These are phyloP conservation scores for Cerrena zonata DNA, from an alignment of 1,284 basidiomycete species.

Conservation along the genomic window DNA sequence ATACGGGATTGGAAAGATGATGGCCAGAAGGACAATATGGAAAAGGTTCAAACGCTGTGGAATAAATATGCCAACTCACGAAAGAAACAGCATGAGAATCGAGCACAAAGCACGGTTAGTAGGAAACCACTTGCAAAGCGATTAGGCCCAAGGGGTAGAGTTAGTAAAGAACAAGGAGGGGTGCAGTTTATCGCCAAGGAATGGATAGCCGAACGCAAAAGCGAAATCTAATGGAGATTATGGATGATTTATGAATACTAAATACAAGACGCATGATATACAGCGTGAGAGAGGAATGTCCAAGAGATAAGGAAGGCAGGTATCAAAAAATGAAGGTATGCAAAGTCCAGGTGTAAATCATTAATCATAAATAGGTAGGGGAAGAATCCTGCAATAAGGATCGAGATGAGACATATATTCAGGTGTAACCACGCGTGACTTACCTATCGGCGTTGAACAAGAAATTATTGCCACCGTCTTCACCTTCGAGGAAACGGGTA, in stretches of 20 bases:
- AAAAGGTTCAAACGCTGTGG: not conserved
- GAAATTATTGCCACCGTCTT: conserved; percentile 84
- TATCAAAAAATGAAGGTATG: not conserved
- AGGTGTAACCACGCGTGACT: conserved; percentile 14
- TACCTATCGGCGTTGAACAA: conserved; percentile 83
- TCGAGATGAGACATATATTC: conserved; percentile 6
- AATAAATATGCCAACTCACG: not conserved
- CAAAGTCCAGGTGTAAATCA: not conserved
- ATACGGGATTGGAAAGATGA: not conserved
- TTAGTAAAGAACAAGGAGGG: not conserved
- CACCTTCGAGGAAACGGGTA: conserved; percentile 78
- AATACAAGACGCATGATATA: not conserved
- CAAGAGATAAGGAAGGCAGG: not conserved
- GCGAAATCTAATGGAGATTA: not conserved
- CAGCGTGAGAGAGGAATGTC: not conserved
- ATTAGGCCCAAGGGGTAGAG: not conserved
- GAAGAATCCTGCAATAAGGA: conserved; percentile 34
- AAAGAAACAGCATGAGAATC: not conserved
- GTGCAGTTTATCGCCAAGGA: not conserved
- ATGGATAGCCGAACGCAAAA: not conserved
- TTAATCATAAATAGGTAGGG: conserved; percentile 52
- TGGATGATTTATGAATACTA: not conserved
- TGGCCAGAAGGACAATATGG: not conserved
- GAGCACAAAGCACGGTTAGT: not conserved
- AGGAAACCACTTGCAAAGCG: not conserved